Percentiles rank a stretch among this genome's conserved stretches.
These are phyloP conservation scores for Fusarium sp. DNA, from an alignment of 2,329 filamentous ascomycete genomes.

Conservation along the genomic window DNA sequence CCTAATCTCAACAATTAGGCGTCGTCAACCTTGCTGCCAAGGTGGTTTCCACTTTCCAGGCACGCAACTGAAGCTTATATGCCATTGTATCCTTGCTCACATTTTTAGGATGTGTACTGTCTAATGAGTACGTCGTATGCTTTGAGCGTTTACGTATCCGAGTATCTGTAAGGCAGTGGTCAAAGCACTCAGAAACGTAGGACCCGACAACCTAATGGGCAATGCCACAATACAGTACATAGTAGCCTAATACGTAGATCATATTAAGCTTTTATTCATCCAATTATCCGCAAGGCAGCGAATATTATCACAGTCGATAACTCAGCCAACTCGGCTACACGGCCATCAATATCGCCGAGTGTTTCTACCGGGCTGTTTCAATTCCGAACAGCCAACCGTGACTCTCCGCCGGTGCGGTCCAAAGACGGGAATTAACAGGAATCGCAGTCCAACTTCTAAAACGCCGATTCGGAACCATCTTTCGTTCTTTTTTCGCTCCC, in stretches of 20 bases:
- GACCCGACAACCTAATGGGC: too few species aligned
- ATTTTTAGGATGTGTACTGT: neutral
- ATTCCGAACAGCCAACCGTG: constrained; percentile 25
- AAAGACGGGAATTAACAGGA: constrained; percentile 33
- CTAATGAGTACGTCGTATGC: neutral
- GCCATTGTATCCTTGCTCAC: neutral
- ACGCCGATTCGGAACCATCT: constrained; percentile 28
- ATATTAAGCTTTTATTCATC: constrained; percentile 13
- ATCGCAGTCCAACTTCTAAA: constrained; percentile 13
- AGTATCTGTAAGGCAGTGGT: too few species aligned
- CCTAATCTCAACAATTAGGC: constrained; percentile 15
- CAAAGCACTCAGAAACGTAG: too few species aligned
- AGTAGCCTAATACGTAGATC: neutral
- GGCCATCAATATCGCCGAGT: constrained; percentile 24
- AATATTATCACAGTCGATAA: constrained; percentile 10
- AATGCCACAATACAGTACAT: too few species aligned
- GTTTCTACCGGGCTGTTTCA: constrained; percentile 28
- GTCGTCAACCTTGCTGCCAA: constrained; percentile 15
- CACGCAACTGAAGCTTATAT: constrained; percentile 12
- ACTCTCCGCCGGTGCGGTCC: constrained; percentile 20
- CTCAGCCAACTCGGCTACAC: constrained; percentile 25
- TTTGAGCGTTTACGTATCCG: too few species aligned
- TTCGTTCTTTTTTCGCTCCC: constrained; percentile 37
- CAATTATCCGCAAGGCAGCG: constrained; percentile 17
- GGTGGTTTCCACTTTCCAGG: constrained; percentile 6